Evolutionary conservation across 768 basidiomycete genomes (phyloP), one percentile per base, ranked within the genome.

Genomic region (Rubroboletus satanas): DNA sequence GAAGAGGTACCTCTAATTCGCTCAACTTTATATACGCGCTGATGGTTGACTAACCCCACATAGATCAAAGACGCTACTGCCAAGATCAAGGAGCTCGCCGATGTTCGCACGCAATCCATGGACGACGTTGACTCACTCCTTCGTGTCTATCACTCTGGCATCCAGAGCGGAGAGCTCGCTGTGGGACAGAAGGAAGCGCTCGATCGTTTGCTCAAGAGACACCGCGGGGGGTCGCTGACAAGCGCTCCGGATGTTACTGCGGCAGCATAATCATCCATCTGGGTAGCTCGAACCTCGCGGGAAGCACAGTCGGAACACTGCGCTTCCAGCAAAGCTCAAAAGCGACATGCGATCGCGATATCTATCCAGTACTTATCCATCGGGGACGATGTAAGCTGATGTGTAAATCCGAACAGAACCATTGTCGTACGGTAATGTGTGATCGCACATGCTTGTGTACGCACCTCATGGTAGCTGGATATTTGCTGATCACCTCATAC

Each of bases 71-170:
- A 98, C 61, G 96, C 93, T 29, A 98, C 97, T 4, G 87, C 88
- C 74, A 98, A 97, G 83, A 98, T 98, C 81, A 99, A 99, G 84
- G 94, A 97, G 73, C 87, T 99, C 51, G 97, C 97, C 10, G 97
- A 99, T 66, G 92, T 98, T 51, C 87, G 93, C 59, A 98, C 96
- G 10, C 97, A 99, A 72, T 93, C 90, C 12, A 98, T 99, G 93
- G 95, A 98, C 67, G 96, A 98, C 68, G 97, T 99, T 57, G 97
- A 99, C 74, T 90, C 93, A 32, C 85, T 99, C 36, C 82, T 99
- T 43, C 91, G 97, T 69, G 82, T 98, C 38, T 98, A 97, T 75
- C 94, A 98, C 79, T 88, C 89, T 50, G 93, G 89, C 33, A 93
- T 98, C 71, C 85, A 88, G 67, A 87, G 87, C 36, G 97, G 97